Percentiles rank a stretch among this genome's conserved stretches.
Evolutionary conservation across 306 rosid genomes (phyloP).

Genomic region (Malus sylvestris): DNA sequence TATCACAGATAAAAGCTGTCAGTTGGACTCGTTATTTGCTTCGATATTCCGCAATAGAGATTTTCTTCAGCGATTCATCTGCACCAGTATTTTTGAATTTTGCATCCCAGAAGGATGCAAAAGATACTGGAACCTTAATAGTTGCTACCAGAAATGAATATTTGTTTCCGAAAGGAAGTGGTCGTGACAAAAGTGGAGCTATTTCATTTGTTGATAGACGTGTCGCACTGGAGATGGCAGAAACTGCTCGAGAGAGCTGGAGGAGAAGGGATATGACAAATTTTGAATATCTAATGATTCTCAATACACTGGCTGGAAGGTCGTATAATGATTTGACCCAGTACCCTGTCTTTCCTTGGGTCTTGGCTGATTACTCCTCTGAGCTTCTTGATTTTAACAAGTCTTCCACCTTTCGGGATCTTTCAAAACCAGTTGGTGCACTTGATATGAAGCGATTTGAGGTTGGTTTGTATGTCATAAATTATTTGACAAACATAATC

Average conservation of each 20-base stretch:
- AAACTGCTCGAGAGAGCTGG: constrained; percentile 89
- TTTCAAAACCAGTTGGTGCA: constrained; percentile 94
- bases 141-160: constrained; percentile 79
- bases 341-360: constrained; percentile 96
- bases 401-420: constrained; percentile 93
- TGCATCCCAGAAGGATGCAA: constrained; percentile 74
- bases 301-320: constrained; percentile 91
- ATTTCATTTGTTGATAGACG: constrained; percentile 85
- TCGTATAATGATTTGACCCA: constrained; percentile 94
- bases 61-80: constrained; percentile 81
- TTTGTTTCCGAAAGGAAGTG: constrained; percentile 75
- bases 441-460: constrained; percentile 81
- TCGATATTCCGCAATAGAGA: constrained; percentile 86
- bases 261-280: constrained; percentile 89
- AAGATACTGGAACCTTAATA: constrained; percentile 83
- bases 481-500: constrained; percentile 1
- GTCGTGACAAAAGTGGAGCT: constrained; percentile 67
- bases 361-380: constrained; percentile 90
- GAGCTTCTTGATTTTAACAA: constrained; percentile 90
- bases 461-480: constrained; percentile 40
- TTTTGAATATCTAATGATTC: constrained; percentile 91
- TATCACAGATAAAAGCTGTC: constrained; percentile 73
- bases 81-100: constrained; percentile 87
- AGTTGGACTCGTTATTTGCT: constrained; percentile 93
- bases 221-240: constrained; percentile 85